Evolutionary conservation across 163 green algal genomes (phyloP), one percentile per base, ranked within the genome.

Genomic region (Chloromonas sp.): DNA sequence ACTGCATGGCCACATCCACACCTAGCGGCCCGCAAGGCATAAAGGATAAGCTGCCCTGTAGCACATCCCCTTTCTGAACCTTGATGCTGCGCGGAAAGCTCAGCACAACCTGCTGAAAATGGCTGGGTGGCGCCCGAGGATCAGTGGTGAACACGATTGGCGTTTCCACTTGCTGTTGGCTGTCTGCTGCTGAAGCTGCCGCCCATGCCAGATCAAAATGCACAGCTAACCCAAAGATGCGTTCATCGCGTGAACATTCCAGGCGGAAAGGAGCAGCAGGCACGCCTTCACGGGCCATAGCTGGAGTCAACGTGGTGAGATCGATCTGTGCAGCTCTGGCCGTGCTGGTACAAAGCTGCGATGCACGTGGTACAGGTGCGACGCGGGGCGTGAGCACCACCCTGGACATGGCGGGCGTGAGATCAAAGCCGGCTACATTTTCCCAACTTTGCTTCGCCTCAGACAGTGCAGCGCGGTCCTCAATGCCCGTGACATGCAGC

Each of bases 21-120:
- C 36, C 36, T 36, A 36, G 36, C 36, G 36, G 36, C 36, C 36
- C 36, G 36, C 36, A 36, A 36, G 36, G 36, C 36, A 36, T 36
- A 36, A 36, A 36, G 36, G 36, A 36, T 36, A 36, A 36, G 36
- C 36, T 36, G 36, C 36, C 36, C 36, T 36, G 14, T 2, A 81
- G 77, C 77, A 61, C 36, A 8, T 81, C 77, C 1, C 77, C 77
- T 57, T 81, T 81, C 36, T 13, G 77, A 36, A 81, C 77, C n/a
- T 60, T 60, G n/a, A 81, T 57, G 57, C 77, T 81, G 77, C 77
- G 77, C 2, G 87, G 87, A 61, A 89, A 83, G 84, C 86, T 81
- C 13, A 89, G 15, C 36, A 87, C 77, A 60, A 89, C 79, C 82
- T 87, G 84, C 70, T 89, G 81, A 60, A 84, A 86, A 82, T 89